phyloP scores from a whole-genome alignment of 257 asterid species.

The Solanum rostratum region DNA sequence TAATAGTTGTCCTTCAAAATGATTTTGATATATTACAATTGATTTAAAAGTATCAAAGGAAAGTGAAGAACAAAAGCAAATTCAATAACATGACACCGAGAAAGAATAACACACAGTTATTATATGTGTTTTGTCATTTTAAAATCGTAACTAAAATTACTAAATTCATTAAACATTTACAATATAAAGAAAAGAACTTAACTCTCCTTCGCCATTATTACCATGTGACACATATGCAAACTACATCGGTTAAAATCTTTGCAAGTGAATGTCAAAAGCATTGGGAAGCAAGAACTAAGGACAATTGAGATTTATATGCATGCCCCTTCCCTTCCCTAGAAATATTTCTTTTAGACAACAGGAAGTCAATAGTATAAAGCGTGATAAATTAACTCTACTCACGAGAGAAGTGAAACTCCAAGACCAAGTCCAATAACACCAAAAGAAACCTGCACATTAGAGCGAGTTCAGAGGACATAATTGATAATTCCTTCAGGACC shows the following conservation, averaged over 20 bases:
- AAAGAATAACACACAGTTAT: not conserved
- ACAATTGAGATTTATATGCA: not conserved
- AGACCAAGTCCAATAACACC: constrained; percentile 82
- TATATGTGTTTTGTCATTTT: not conserved
- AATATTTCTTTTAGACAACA: not conserved
- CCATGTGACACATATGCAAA: not conserved
- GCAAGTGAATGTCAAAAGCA: not conserved
- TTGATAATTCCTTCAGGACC: not conserved
- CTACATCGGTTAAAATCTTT: not conserved
- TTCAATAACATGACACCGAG: not conserved
- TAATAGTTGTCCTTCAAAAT: not conserved
- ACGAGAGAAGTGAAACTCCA: constrained; percentile 88
- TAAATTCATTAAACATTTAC: not conserved
- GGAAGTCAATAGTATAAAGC: not conserved
- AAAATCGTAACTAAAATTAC: not conserved
- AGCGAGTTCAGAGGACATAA: not conserved
- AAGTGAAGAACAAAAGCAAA: not conserved
- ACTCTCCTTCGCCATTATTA: not conserved
- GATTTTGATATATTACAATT: not conserved
- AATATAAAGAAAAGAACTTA: not conserved
- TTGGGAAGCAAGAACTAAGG: not conserved
- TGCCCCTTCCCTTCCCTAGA: not conserved
- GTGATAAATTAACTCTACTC: constrained; percentile 22
- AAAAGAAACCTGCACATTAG: constrained; percentile 64
- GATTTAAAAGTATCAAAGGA: not conserved